Evolutionary conservation across 2,329 filamentous ascomycete genomes (phyloP), one percentile per base, ranked within the genome.

Genomic region (Aspergillus vadensis): DNA sequence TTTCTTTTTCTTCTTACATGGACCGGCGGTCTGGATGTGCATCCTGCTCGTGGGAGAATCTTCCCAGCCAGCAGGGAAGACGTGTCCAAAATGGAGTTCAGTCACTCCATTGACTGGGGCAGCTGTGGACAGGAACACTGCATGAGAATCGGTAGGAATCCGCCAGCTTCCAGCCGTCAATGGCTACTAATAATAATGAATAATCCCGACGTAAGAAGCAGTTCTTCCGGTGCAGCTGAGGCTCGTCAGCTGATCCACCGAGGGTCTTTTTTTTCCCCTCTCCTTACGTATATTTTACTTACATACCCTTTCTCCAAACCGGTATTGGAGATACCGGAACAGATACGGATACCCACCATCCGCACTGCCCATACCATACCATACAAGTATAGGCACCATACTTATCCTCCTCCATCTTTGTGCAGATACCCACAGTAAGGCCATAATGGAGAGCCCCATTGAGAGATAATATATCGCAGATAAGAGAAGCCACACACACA

Each of bases 181-280:
- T 44, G 32, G 12, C 32, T 36, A 36, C 32, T 36, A 36, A 36
- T 36, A 36, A 36, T 36, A 36, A 36, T 36, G 32, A 14, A 36
- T 36, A 36, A 36, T 36, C 5, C 39, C 39, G 17, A 43, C 17
- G 39, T 9, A 19, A 21, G 41, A 12, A 32, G 23, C 14, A 44
- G n/a, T 50, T 50, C 47, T 50, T 27, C 25, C 30, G 47, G 15
- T 27, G 47, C 47, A 30, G 25, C 47, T 30, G 47, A 50, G 47
- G 47, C 47, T 50, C 47, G 44, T 49, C 44, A 49, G 44, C 47
- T 30, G 47, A 50, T 50, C 47, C 47, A 32, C 47, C 41, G 10
- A 14, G 25, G 23, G 25, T 30, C 25, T 30, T 44, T 30, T n/a
- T 30, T 44, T 14, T n/a, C n/a, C 41, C 41, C 23, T 50, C 47